Conservation (phyloP, 139 green algal species). For the Prasinococcaceae sp. region DNA sequence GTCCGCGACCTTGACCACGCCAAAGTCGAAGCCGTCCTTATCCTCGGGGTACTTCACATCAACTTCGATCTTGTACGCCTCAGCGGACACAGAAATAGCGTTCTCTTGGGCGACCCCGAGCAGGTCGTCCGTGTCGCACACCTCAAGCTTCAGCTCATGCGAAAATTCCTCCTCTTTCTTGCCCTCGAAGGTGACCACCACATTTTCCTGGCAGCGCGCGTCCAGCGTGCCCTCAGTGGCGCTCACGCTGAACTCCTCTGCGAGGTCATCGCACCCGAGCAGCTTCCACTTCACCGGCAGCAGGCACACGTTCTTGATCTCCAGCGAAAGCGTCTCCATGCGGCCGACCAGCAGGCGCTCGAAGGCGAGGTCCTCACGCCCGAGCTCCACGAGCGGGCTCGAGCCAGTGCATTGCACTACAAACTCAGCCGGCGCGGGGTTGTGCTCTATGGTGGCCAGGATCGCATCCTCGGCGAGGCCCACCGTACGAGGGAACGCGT, state of each 20-base stretch:
- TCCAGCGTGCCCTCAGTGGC: constrained; percentile 31
- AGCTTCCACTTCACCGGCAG: constrained; percentile 59
- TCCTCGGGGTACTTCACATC: constrained; percentile 46
- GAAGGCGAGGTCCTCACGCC: constrained; percentile 34
- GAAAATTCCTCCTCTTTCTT: constrained; percentile 35
- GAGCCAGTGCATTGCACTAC: constrained; percentile 39
- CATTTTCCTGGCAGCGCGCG: constrained; percentile 24
- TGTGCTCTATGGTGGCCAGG: constrained; percentile 45
- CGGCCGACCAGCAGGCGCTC: constrained; percentile 47
- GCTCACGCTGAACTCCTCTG: constrained; percentile 36
- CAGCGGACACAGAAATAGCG: constrained; percentile 40
- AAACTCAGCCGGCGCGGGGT: constrained; percentile 51
- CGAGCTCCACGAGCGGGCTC: constrained; percentile 34
- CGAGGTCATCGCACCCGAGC: constrained; percentile 29
- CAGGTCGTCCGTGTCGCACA: constrained; percentile 26
- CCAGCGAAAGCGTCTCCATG: constrained; percentile 35
- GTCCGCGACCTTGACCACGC: constrained; percentile 41
- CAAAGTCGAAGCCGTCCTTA: constrained; percentile 37
- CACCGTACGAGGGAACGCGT: constrained; percentile 36
- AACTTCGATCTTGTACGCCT: constrained; percentile 56
- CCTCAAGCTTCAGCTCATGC: constrained; percentile 31
- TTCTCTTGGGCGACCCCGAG: constrained; percentile 33
- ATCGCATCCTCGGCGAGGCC: constrained; percentile 31
- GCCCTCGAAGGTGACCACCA: constrained; percentile 45
- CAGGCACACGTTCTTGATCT: constrained; percentile 47